Percentiles rank a stretch among this genome's conserved stretches.
phyloP scores from a whole-genome alignment of 2,329 filamentous ascomycete species.

The Aspergillus novofumigatus region DNA sequence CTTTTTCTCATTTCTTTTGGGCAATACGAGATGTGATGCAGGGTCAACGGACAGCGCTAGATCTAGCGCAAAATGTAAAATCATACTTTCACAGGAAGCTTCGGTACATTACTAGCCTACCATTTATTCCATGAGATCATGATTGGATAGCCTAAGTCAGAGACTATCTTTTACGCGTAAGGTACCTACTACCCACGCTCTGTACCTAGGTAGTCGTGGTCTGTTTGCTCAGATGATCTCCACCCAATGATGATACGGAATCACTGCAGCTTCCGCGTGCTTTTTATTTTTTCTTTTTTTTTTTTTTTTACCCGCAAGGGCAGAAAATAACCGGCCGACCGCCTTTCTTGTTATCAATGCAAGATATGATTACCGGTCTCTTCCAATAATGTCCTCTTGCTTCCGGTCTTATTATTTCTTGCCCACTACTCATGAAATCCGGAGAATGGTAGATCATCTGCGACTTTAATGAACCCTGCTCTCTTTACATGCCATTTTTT shows the following conservation, averaged over 20 bases:
- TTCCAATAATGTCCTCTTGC: background rate
- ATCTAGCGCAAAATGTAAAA: background rate
- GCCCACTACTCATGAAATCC: background rate
- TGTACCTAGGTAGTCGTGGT: background rate
- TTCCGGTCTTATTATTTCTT: background rate
- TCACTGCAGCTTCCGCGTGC: conserved; percentile 2
- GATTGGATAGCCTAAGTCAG: background rate
- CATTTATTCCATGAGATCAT: background rate
- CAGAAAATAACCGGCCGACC: conserved; percentile 9
- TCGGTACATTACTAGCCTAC: background rate
- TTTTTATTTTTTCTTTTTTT: background rate
- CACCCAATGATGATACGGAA: background rate
- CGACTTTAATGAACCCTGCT: conserved; percentile 6
- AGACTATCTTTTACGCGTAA: background rate
- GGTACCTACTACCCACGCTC: background rate
- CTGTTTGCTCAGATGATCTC: background rate
- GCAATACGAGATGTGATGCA: conserved; percentile 1
- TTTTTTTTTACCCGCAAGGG: background rate
- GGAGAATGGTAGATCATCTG: background rate
- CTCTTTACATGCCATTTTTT: conserved; percentile 19
- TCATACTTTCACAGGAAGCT: background rate
- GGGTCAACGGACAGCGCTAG: background rate
- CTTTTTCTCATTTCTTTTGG: background rate
- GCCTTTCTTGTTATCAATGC: conserved; percentile 14
- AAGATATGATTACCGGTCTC: background rate